A percentile compares a stretch with the other conserved stretches of the same genome.
Conservation (phyloP, 352 stramenopile genomes). For the Saprolegnia diclina region DNA sequence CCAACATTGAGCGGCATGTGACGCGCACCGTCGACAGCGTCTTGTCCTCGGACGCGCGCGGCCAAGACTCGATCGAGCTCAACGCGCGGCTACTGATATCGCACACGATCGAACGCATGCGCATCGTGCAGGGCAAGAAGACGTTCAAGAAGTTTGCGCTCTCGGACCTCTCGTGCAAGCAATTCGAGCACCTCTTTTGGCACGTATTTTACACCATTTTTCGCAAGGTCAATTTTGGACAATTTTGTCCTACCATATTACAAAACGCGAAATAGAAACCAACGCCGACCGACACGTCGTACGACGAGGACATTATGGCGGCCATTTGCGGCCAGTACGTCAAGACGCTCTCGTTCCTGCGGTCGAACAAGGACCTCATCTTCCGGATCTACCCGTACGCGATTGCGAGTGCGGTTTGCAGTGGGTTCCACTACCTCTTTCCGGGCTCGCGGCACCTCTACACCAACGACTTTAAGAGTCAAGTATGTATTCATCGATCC, state of each 20-base stretch:
- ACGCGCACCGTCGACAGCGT: conserved; percentile 77
- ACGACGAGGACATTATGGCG: conserved; percentile 38
- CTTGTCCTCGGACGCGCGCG: conserved; percentile 36
- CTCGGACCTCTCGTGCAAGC: conserved; percentile 59
- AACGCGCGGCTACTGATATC: conserved; percentile 79
- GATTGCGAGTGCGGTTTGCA: conserved; percentile 68
- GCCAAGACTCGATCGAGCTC: conserved; percentile 36
- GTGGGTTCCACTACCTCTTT: conserved; percentile 85
- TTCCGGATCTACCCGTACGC: conserved; percentile 87
- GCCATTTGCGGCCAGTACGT: conserved; percentile 72
- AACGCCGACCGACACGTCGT: not conserved
- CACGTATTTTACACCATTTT: conserved; percentile 86
- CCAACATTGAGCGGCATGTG: conserved; percentile 83
- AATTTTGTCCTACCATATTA: too few species aligned
- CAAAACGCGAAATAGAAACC: too few species aligned
- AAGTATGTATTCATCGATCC: conserved; percentile 23
- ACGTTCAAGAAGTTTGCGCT: conserved; percentile 82
- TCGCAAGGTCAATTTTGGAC: too few species aligned
- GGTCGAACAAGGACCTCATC: conserved; percentile 75
- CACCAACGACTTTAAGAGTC: conserved; percentile 70
- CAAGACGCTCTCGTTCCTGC: conserved; percentile 61
- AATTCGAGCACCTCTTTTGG: conserved; percentile 88
- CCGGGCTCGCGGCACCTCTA: conserved; percentile 84
- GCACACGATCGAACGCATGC: conserved; percentile 79
- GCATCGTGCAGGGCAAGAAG: conserved; percentile 59